phyloP scores from a whole-genome alignment of 495 filamentous ascomycete species.

The Talaromyces proteolyticus region DNA sequence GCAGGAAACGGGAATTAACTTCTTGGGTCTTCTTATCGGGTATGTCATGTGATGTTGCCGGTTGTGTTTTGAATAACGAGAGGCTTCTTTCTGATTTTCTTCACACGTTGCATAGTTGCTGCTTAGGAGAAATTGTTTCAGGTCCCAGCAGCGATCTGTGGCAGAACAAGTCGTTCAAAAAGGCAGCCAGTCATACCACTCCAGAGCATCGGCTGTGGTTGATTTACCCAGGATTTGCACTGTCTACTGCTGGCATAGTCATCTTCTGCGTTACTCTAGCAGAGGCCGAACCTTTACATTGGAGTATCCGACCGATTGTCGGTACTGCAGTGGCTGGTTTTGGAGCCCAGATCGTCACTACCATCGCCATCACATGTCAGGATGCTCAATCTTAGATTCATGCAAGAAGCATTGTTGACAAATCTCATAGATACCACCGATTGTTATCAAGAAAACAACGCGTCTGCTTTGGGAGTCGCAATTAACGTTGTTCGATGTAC shows the following conservation, averaged over 20 bases:
- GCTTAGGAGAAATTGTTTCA: background rate
- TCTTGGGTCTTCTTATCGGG: slow-evolving; percentile 29
- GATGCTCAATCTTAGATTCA: no score
- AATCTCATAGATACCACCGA: slow-evolving; percentile 28
- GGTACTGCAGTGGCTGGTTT: slow-evolving; percentile 27
- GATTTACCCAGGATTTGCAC: slow-evolving; percentile 23
- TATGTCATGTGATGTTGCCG: slow-evolving; percentile 14
- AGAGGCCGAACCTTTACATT: slow-evolving; percentile 11
- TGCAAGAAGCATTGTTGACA: no score
- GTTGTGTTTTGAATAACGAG: no score
- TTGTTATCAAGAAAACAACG: slow-evolving; percentile 18
- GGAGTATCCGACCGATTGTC: slow-evolving; percentile 28
- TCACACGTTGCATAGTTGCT: no score
- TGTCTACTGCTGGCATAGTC: slow-evolving; percentile 19
- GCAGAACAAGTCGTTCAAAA: background rate
- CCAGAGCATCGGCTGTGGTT: slow-evolving; percentile 29
- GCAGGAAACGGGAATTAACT: slow-evolving; percentile 29
- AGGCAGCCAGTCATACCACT: slow-evolving; percentile 9
- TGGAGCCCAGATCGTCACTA: slow-evolving; percentile 29
- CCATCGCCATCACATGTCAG: slow-evolving; percentile 23
- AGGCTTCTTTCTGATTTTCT: no score
- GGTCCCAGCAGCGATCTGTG: background rate
- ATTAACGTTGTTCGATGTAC: slow-evolving; percentile 27
- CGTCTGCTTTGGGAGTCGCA: slow-evolving; percentile 20
- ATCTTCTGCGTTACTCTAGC: slow-evolving; percentile 24